Conservation (phyloP, 2,329 filamentous ascomycete species). For the Leptographium procerum region DNA sequence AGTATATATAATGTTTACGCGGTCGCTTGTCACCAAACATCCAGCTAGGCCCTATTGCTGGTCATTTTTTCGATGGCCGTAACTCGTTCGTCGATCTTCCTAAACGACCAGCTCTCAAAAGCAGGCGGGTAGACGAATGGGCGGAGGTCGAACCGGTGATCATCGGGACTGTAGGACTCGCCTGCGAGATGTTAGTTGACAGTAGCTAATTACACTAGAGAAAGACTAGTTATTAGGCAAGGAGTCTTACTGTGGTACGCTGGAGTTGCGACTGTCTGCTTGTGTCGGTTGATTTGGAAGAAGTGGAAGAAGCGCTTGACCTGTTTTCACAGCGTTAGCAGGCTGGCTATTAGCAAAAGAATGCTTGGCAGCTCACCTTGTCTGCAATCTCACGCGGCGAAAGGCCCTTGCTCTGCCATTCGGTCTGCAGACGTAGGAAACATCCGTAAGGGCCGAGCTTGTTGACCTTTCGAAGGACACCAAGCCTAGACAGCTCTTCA, state of each 20-base stretch:
- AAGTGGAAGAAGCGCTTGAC: neutral
- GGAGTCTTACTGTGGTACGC: conserved; percentile 32
- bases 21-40: too few species aligned
- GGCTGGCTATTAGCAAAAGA: conserved; percentile 31
- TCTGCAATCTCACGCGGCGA: conserved; percentile 31
- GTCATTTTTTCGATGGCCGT: too few species aligned
- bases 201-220: too few species aligned
- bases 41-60: too few species aligned
- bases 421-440: conserved; percentile 32
- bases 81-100: conserved; percentile 21
- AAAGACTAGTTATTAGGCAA: neutral
- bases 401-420: conserved; percentile 28
- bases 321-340: neutral
- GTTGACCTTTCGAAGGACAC: conserved; percentile 30
- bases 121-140: conserved; percentile 26
- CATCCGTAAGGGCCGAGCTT: conserved; percentile 33
- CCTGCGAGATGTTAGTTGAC: neutral
- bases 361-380: conserved; percentile 34
- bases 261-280: conserved; percentile 51
- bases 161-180: conserved; percentile 21
- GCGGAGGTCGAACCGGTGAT: conserved; percentile 29
- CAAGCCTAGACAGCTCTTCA: conserved; percentile 25
- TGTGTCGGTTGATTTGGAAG: conserved; percentile 47
- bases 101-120: conserved; percentile 21
- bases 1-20: too few species aligned